These are phyloP conservation scores for Aspergillus sojae DNA, from an alignment of 2,329 filamentous ascomycete genomes.

Conservation along the genomic window DNA sequence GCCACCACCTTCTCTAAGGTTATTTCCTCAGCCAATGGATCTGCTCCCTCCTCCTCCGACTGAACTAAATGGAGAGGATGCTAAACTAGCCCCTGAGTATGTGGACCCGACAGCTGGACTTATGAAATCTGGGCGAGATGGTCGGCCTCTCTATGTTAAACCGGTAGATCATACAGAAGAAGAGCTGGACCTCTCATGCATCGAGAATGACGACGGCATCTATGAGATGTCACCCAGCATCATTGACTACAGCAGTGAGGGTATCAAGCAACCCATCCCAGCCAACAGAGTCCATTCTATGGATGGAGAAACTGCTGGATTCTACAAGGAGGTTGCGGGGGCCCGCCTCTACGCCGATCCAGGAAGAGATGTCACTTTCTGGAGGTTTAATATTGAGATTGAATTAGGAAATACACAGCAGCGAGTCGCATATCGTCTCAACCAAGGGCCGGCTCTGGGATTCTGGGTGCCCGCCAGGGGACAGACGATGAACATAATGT, in stretches of 20 bases:
- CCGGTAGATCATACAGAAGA: slow-evolving; percentile 86
- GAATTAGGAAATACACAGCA: slow-evolving; percentile 78
- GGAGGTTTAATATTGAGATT: slow-evolving; percentile 94
- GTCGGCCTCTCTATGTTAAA: slow-evolving; percentile 83
- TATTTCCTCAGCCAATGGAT: slow-evolving; percentile 87
- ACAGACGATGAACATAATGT: slow-evolving; percentile 98
- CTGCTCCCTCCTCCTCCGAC: slow-evolving; percentile 76
- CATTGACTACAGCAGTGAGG: slow-evolving; percentile 43
- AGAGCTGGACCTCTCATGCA: slow-evolving; percentile 72
- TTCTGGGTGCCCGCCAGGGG: slow-evolving; percentile 92
- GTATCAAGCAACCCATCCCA: slow-evolving; percentile 46
- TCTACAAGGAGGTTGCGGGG: slow-evolving; percentile 81
- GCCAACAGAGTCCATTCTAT: slow-evolving; percentile 48
- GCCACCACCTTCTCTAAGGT: slow-evolving; percentile 71
- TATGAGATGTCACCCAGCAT: slow-evolving; percentile 67
- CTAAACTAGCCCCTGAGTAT: slow-evolving; percentile 71
- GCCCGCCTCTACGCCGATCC: slow-evolving; percentile 80
- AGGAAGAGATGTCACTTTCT: slow-evolving; percentile 89
- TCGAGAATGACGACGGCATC: slow-evolving; percentile 80
- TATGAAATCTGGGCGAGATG: slow-evolving; percentile 80
- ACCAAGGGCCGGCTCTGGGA: slow-evolving; percentile 80
- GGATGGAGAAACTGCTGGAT: slow-evolving; percentile 79
- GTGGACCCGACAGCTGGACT: slow-evolving; percentile 88
- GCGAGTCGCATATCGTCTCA: slow-evolving; percentile 93
- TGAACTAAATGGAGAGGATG: slow-evolving; percentile 63